These are phyloP conservation scores for Neoarthrinium moseri DNA, from an alignment of 2,329 filamentous ascomycete genomes.

Conservation along the genomic window DNA sequence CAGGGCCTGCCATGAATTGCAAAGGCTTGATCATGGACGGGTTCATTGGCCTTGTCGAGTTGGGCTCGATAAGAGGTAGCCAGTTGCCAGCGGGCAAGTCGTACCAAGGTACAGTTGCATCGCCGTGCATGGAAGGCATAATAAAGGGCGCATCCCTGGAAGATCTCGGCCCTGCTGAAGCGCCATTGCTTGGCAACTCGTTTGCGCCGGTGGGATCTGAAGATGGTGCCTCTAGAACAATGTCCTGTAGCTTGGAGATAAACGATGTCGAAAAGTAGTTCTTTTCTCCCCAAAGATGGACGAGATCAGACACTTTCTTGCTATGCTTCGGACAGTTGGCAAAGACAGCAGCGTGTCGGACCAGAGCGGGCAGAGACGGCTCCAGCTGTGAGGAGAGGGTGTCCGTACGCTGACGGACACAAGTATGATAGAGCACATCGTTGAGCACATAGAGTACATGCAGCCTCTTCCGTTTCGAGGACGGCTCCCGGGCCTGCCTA, in stretches of 20 bases:
- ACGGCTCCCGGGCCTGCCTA: conserved; percentile 43
- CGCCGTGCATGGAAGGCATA: conserved; percentile 76
- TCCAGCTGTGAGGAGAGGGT: conserved; percentile 57
- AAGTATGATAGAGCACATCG: conserved; percentile 72
- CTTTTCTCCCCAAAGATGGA: conserved; percentile 70
- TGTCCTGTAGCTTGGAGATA: conserved; percentile 58
- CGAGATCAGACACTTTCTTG: conserved; percentile 60
- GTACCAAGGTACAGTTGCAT: conserved; percentile 71
- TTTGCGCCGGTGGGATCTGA: conserved; percentile 15
- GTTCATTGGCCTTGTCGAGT: conserved; percentile 73
- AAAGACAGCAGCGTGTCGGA: conserved; percentile 56
- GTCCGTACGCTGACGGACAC: conserved; percentile 47
- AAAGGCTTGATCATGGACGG: conserved; percentile 69
- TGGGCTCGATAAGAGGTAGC: conserved; percentile 74
- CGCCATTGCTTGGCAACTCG: conserved; percentile 21
- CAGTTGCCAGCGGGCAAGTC: conserved; percentile 81
- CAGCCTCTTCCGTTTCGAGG: conserved; percentile 66
- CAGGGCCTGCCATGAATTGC: conserved; percentile 66
- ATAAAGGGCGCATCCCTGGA: conserved; percentile 63
- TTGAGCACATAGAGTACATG: conserved; percentile 77
- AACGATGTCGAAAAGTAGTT: conserved; percentile 57
- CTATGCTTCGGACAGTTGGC: conserved; percentile 64
- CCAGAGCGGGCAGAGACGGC: conserved; percentile 59
- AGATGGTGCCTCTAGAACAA: conserved; percentile 42
- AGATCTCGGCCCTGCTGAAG: conserved; percentile 27